Conservation (phyloP, 495 filamentous ascomycete species). For the Tuber brumale region DNA sequence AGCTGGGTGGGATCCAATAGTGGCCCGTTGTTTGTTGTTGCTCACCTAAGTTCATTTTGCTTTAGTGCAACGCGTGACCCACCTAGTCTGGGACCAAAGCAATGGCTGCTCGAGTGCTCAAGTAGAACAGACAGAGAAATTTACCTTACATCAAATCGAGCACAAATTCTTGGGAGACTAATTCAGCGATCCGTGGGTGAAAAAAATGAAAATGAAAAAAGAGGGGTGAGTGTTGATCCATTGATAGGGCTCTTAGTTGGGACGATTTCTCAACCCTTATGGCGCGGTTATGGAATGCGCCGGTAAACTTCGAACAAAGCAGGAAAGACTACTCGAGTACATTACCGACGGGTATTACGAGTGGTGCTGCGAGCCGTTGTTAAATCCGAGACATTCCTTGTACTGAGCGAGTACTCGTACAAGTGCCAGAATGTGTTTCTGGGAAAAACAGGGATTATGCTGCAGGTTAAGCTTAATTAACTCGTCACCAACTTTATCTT, state of each 20-base stretch:
- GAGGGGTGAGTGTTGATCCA: not conserved
- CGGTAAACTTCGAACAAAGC: not conserved
- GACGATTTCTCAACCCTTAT: not conserved
- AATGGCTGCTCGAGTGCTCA: not conserved
- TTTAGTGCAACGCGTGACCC: not conserved
- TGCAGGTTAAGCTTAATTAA: too few relatives aligned
- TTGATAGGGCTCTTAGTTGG: not conserved
- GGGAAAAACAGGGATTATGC: too few relatives aligned
- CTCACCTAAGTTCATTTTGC: not conserved
- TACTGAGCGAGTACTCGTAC: not conserved
- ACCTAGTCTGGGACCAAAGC: not conserved
- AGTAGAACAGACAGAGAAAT: not conserved
- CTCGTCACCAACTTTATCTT: too few relatives aligned
- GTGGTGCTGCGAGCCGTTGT: not conserved
- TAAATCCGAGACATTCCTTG: not conserved
- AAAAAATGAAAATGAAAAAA: not conserved
- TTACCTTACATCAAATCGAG: not conserved
- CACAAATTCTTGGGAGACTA: not conserved
- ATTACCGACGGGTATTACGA: not conserved
- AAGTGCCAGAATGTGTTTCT: not conserved
- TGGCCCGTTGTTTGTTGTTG: not conserved
- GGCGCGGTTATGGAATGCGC: not conserved
- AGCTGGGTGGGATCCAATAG: not conserved
- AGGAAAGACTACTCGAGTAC: not conserved
- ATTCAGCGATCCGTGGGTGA: not conserved